Conservation (phyloP, 2,329 filamentous ascomycete genomes). For the Colletotrichum musicola region DNA sequence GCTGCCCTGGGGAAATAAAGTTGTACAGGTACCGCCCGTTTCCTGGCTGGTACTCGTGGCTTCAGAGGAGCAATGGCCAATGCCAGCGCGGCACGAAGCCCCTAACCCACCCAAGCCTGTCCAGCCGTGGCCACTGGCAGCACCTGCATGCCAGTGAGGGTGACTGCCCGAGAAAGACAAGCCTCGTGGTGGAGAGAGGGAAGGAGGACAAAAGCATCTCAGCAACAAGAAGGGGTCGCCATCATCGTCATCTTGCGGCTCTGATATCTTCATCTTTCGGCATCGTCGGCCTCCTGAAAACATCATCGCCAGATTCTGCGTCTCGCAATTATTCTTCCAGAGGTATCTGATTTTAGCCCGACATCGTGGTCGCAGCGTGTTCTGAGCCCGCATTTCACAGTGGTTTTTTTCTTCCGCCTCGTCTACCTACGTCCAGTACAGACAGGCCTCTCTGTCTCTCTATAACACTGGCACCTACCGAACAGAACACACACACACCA, state of each 20-base stretch:
- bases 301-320: constrained; percentile 18
- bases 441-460: not conserved
- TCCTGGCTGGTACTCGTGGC: not conserved
- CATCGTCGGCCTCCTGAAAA: constrained; percentile 19
- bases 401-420: not conserved
- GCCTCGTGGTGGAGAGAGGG: not conserved
- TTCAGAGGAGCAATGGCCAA: not conserved
- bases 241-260: constrained; percentile 19
- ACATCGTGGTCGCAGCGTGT: not conserved
- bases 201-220: constrained; percentile 12
- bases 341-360: constrained; percentile 9
- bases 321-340: constrained; percentile 2
- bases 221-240: constrained; percentile 37
- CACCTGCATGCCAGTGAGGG: not conserved
- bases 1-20: not conserved
- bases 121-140: not conserved
- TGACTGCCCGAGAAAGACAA: not conserved
- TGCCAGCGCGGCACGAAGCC: constrained; percentile 4
- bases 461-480: no score
- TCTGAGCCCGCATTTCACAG: not conserved
- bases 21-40: not conserved
- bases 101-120: not conserved
- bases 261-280: constrained; percentile 19
- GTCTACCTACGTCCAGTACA: constrained; percentile 1
- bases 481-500: no score